Evolutionary conservation across 2,329 filamentous ascomycete species (phyloP).

Genomic region (Ceratocystis colombiana): DNA sequence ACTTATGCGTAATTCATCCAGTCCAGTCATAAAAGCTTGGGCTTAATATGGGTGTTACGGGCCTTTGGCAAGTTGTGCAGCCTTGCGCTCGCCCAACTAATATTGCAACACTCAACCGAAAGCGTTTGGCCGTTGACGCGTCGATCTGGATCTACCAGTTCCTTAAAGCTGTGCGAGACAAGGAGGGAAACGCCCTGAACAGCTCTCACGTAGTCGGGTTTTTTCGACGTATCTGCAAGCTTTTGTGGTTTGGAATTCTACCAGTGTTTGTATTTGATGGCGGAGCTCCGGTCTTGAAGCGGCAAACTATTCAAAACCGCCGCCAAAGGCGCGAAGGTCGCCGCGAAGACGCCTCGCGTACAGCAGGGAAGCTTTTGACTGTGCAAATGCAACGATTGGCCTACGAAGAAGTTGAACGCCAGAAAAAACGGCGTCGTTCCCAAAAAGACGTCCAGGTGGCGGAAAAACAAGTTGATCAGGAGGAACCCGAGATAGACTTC

Average conservation of each 20-base stretch:
- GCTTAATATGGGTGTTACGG: slow-evolving; percentile 80
- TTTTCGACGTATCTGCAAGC: slow-evolving; percentile 95
- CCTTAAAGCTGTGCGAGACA: slow-evolving; percentile 94
- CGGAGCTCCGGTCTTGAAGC: slow-evolving; percentile 79
- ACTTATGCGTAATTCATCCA: neutral
- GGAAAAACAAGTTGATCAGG: slow-evolving; percentile 28
- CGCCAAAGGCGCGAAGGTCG: slow-evolving; percentile 75
- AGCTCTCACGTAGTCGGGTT: slow-evolving; percentile 96
- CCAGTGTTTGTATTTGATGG: slow-evolving; percentile 98
- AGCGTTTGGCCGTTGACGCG: slow-evolving; percentile 91
- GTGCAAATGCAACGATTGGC: slow-evolving; percentile 87
- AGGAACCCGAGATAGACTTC: slow-evolving; percentile 53
- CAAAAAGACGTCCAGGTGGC: slow-evolving; percentile 37
- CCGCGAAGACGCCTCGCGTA: slow-evolving; percentile 83
- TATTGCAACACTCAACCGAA: slow-evolving; percentile 89
- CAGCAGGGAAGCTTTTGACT: slow-evolving; percentile 81
- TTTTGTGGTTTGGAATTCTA: slow-evolving; percentile 90
- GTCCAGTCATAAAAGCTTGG: neutral
- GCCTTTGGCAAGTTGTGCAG: slow-evolving; percentile 92
- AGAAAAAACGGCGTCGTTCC: slow-evolving; percentile 32
- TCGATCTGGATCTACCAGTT: slow-evolving; percentile 99
- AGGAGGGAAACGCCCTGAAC: slow-evolving; percentile 90
- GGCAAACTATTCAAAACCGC: slow-evolving; percentile 73
- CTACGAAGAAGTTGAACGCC: slow-evolving; percentile 68
- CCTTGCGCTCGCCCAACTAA: slow-evolving; percentile 93